phyloP scores from a whole-genome alignment of 371 early-diverging fungal species.

The Funneliformis caledonium region DNA sequence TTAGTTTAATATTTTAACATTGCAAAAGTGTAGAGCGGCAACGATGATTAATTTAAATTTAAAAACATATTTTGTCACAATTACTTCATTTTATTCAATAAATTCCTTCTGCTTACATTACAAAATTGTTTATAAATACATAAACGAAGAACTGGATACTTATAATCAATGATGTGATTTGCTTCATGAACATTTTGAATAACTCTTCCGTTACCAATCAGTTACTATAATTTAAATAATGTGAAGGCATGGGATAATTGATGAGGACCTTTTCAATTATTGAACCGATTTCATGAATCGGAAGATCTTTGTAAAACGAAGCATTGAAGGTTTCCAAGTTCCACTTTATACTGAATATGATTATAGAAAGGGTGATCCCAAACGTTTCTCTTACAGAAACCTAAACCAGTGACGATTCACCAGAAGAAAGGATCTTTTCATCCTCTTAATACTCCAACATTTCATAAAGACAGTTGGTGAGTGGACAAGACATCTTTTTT shows the following conservation, averaged over 20 bases:
- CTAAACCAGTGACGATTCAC: slow-evolving; percentile 20
- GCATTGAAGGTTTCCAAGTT: not conserved
- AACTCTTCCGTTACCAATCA: not conserved
- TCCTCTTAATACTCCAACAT: not conserved
- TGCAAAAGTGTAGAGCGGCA: too few species aligned
- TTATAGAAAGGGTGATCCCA: not conserved
- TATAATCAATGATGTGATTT: not conserved
- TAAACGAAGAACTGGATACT: too few species aligned
- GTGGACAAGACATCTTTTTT: not conserved
- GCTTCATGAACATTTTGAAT: slow-evolving; percentile 3
- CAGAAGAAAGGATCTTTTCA: not conserved
- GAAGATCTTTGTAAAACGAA: not conserved
- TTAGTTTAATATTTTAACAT: too few species aligned
- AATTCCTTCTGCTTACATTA: too few species aligned
- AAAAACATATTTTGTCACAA: too few species aligned
- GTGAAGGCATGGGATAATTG: not conserved
- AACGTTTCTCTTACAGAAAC: slow-evolving; percentile 8
- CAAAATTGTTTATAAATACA: too few species aligned
- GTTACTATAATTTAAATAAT: not conserved
- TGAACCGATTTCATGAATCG: not conserved
- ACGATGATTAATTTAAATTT: too few species aligned
- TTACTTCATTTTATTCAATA: too few species aligned
- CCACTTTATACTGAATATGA: not conserved
- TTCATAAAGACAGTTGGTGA: slow-evolving; percentile 10
- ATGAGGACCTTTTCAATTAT: not conserved